These are phyloP conservation scores for Mortierella sp. DNA, from an alignment of 371 early-diverging fungal genomes.

Conservation along the genomic window DNA sequence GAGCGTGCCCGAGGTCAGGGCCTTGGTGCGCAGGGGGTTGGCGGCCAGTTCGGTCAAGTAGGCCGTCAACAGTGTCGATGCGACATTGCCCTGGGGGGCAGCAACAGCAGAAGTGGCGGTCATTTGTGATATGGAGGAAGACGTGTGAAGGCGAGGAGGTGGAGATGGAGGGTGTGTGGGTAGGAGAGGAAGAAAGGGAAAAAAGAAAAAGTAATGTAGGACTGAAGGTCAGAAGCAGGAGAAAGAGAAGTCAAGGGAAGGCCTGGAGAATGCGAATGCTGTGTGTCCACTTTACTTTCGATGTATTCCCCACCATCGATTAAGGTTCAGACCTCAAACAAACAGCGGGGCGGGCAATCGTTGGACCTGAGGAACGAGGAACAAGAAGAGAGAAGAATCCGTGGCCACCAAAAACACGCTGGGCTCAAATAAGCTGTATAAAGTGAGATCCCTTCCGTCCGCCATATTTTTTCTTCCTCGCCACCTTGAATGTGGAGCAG, in stretches of 20 bases:
- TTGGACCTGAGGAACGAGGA: too few relatives aligned
- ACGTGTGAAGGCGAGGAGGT: neutral
- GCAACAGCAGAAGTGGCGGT: slow-evolving; percentile 23
- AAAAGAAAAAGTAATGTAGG: neutral
- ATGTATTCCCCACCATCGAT: neutral
- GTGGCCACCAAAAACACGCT: neutral
- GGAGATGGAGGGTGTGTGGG: neutral
- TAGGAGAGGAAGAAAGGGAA: neutral
- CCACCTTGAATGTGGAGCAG: slow-evolving; percentile 7
- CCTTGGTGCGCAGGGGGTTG: slow-evolving; percentile 84
- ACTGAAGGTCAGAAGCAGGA: neutral
- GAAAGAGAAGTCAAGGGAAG: neutral
- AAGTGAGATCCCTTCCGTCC: neutral
- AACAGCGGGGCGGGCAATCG: slow-evolving; percentile 24
- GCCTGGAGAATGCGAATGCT: neutral
- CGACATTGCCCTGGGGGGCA: slow-evolving; percentile 29
- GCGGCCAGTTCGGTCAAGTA: slow-evolving; percentile 74
- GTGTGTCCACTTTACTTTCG: neutral
- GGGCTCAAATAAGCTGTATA: neutral
- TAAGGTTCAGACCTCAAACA: slow-evolving; percentile 2
- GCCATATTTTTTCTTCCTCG: neutral
- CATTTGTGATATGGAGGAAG: slow-evolving; percentile 3
- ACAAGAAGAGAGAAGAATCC: too few relatives aligned
- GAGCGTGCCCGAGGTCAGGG: slow-evolving; percentile 81
- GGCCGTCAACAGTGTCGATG: slow-evolving; percentile 64